Conservation (phyloP, 495 filamentous ascomycete genomes). For the Xylaria sp. region DNA sequence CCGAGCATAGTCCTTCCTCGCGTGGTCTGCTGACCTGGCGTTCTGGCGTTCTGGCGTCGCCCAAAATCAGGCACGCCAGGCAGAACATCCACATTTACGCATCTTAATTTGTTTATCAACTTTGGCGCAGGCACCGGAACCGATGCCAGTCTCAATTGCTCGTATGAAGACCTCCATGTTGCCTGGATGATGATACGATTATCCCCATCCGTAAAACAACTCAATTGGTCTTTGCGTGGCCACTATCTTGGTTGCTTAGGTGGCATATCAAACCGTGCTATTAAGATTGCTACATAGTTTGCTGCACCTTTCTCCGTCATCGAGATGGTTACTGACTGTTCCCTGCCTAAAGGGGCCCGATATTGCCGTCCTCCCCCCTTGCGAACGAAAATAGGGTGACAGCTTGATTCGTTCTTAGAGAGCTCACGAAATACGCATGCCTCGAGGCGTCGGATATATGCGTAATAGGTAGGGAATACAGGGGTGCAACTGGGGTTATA, state of each 20-base stretch:
- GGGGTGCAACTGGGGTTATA: background rate
- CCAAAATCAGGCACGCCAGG: slow-evolving; percentile 12
- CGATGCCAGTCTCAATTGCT: background rate
- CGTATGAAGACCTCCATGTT: background rate
- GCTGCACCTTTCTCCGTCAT: background rate
- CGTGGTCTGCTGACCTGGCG: slow-evolving; percentile 23
- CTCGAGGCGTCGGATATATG: background rate
- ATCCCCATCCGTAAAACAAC: background rate
- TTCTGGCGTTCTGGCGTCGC: background rate
- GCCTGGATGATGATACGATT: background rate
- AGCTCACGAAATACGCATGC: background rate
- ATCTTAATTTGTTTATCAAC: background rate
- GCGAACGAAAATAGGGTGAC: background rate
- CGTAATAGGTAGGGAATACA: too few species aligned
- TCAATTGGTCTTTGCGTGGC: background rate
- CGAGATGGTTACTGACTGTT: background rate
- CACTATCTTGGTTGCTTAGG: background rate
- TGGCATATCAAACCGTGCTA: background rate
- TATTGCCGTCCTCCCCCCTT: background rate
- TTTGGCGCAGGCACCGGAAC: background rate
- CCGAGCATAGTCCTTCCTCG: background rate
- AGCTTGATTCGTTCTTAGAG: background rate
- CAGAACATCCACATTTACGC: slow-evolving; percentile 21
- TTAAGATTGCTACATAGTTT: background rate
- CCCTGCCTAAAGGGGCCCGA: background rate